Evolutionary conservation across 805 yeast genomes (phyloP).

Genomic region (Tanozyma kutaoensis): DNA sequence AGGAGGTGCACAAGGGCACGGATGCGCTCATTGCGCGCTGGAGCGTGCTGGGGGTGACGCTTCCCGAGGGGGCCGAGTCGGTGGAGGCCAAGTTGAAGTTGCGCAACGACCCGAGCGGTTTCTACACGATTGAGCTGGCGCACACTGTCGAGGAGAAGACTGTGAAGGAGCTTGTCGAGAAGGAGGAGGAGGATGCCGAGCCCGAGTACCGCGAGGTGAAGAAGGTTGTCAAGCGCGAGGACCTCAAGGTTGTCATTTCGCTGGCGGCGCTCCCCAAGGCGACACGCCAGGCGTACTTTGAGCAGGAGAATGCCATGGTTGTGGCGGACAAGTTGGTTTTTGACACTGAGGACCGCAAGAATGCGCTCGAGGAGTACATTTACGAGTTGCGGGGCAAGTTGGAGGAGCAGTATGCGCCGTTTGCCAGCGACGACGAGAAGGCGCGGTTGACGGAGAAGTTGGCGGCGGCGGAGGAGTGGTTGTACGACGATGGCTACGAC

Average conservation of each 20-base stretch:
- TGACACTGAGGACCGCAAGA: slow-evolving; percentile 98
- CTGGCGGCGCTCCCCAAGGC: slow-evolving; percentile 50
- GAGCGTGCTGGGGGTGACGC: slow-evolving; percentile 75
- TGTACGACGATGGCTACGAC: slow-evolving; percentile 95
- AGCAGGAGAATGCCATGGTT: slow-evolving; percentile 73
- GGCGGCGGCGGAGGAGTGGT: slow-evolving; percentile 91
- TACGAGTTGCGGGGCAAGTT: slow-evolving; percentile 94
- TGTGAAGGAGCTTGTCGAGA: slow-evolving; percentile 78
- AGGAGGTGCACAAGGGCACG: slow-evolving; percentile 60
- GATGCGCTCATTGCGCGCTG: slow-evolving; percentile 64
- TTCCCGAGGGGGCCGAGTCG: slow-evolving; percentile 60
- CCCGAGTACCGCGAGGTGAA: slow-evolving; percentile 84
- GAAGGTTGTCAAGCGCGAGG: slow-evolving; percentile 87
- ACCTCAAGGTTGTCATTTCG: slow-evolving; percentile 45
- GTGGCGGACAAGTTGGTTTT: slow-evolving; percentile 93
- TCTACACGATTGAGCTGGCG: slow-evolving; percentile 87
- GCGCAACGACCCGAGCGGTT: slow-evolving; percentile 95
- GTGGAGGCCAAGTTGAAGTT: slow-evolving; percentile 86
- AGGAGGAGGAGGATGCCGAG: slow-evolving; percentile 49
- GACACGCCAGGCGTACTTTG: slow-evolving; percentile 49
- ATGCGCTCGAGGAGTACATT: slow-evolving; percentile 96
- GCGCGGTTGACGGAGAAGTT: slow-evolving; percentile 59
- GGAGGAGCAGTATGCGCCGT: slow-evolving; percentile 79
- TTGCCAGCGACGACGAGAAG: slow-evolving; percentile 89
- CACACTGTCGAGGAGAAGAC: slow-evolving; percentile 86